Evolutionary conservation across 768 basidiomycete genomes (phyloP).

Genomic region (Mycena floridula): DNA sequence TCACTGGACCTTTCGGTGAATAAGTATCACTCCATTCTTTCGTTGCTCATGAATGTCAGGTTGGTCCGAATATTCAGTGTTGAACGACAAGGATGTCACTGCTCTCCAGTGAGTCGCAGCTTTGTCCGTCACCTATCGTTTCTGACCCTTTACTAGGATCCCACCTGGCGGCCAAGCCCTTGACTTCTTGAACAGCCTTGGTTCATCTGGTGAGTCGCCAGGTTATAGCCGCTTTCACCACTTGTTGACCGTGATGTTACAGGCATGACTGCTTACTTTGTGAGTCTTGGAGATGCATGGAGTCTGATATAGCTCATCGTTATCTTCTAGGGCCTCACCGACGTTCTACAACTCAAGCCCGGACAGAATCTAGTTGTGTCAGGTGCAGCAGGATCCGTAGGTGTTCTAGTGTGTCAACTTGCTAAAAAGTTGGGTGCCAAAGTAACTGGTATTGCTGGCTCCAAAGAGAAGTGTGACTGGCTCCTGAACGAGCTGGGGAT

Average conservation of each 20-base stretch:
- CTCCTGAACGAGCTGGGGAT: conserved; percentile 81
- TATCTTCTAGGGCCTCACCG: conserved; percentile 67
- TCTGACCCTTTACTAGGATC: conserved; percentile 38
- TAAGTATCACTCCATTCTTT: conserved; percentile 2
- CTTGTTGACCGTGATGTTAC: conserved; percentile 1
- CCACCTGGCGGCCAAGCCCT: conserved; percentile 55
- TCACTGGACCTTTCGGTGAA: conserved; percentile 57
- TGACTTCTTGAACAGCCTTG: conserved; percentile 83
- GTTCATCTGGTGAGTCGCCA: conserved; percentile 50
- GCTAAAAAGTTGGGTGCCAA: conserved; percentile 74
- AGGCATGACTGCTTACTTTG: conserved; percentile 91
- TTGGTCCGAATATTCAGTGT: conserved; percentile 71
- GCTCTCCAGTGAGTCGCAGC: no score
- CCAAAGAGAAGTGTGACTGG: conserved; percentile 78
- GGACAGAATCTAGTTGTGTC: conserved; percentile 85
- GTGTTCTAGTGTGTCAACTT: conserved; percentile 78
- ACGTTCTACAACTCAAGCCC: conserved; percentile 72
- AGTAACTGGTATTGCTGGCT: conserved; percentile 87
- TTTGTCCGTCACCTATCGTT: no score
- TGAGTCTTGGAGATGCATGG: conserved; percentile 25
- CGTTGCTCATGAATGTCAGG: conserved; percentile 30
- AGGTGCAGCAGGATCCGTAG: conserved; percentile 89
- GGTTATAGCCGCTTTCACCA: neutral
- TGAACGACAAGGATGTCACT: conserved; percentile 38
- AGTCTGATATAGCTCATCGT: no score